Base-by-base conservation (phyloP, 75 land plant species). In the Cryptomeria japonica region DNA sequence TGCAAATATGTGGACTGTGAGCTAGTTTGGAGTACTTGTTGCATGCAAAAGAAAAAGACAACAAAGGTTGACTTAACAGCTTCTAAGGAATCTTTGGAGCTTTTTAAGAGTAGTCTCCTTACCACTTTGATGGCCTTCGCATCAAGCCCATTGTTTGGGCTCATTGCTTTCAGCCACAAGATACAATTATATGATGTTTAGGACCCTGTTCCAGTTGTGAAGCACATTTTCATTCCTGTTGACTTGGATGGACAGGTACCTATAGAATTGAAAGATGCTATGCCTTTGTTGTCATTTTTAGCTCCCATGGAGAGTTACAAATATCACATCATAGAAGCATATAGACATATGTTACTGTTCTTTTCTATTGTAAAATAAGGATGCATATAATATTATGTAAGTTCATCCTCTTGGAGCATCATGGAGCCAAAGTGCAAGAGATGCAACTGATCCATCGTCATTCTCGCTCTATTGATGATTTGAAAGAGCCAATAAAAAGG, bases 71-170 rank as follows among this genome's bases (percentile, higher is more conserved):
- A 41, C 41, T 2, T 41, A 1, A 44, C 3, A 44, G 99, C 99
- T 90, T 97, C 99, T 25, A 97, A 98, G 85, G 99, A 98, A 84
- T 97, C 97, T 92, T 83, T 98, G 90, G 99, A 98, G 87, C 99
- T 98, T 86, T 93, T 95, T 16, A 98, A 96, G 90, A 98, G 99
- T 92, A 93, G 96, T 68, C 93, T 98, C 13, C 90, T 96, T 88
- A 99, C 99, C 11, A 99, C 99, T 51, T 93, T 98, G 85, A 99
- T 97, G 93, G 99, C 97, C 87, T 92, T 98, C 51, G 90, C 56
- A 14, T 95, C 99, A 51, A 99, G 99, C 73, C 91, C 97, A 22
- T 86, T 98, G 41, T 98, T 98, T 91, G 99, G 99, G 13, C 93
- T 98, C 77, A 93, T 95, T 22, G 97, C 97, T 18, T 98, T 95